Evolutionary conservation across 768 basidiomycete genomes (phyloP), one percentile per base, ranked within the genome.

Genomic region (Tylopilus sp.): DNA sequence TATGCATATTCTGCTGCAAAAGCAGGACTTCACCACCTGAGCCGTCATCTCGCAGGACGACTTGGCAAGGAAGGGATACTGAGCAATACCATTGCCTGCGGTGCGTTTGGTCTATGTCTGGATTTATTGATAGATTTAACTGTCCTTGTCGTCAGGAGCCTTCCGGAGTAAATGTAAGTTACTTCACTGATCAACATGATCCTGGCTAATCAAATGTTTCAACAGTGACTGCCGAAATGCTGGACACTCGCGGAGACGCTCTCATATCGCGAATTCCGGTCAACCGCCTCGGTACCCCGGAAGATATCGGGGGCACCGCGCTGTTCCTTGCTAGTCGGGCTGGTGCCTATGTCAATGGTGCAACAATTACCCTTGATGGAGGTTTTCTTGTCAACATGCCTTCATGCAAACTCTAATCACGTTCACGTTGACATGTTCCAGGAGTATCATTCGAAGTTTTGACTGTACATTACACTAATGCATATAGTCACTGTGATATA

Each of bases 1-100:
- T 86, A 82, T 55, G 82, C 84, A 0, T 86, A 86, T 61, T 78
- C 81, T 29, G 78, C 83, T 4, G 80, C 79, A n/a, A 87, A 87
- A 63, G 82, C 80, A 6, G 82, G 74, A 4, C 66, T 84, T 48
- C 79, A 82, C 62, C 84, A 85, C 50, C 67, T 85, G 26, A 81
- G 81, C 51, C 73, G 80, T 21, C 77, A 82, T 54, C 73, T 87
- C 25, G 85, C 78, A 0, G 76, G 75, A 24, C 69, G 81, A 7
- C 73, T 86, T 8, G 85, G 84, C 0, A 69, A 63, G 48, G 80
- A 84, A 50, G 77, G 79, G 0, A 80, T 87, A 60, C 75, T 78
- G 24, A 79, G 80, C 62, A 87, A 86, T 63, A 80, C 81, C 14
- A 78, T 87, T 45, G 83, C 84, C 9, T 83, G 82, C 48, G 86